Percentiles rank a stretch among this genome's conserved stretches.
Evolutionary conservation across 805 yeast genomes (phyloP).

Genomic region (Blastobotrys mokoenaii): DNA sequence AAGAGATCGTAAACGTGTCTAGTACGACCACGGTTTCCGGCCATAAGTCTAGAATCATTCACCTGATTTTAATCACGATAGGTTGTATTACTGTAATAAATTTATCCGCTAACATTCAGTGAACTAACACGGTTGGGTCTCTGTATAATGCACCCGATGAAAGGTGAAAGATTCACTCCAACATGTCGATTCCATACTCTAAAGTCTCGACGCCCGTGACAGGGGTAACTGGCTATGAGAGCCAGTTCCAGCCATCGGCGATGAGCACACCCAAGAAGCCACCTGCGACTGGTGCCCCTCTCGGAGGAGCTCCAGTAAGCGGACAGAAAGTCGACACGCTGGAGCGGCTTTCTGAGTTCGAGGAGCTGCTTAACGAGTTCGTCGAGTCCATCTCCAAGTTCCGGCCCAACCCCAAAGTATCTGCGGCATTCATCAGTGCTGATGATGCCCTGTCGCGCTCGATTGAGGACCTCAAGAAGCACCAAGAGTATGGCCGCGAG

Average conservation of each 20-base stretch:
- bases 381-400: slow-evolving; percentile 25
- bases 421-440: slow-evolving; percentile 21
- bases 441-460: slow-evolving; percentile 19
- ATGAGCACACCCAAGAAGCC: not conserved
- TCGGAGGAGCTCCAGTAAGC: no score
- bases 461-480: slow-evolving; percentile 23
- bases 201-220: slow-evolving; percentile 3
- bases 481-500: slow-evolving; percentile 22
- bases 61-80: no score
- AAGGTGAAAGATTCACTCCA: no score
- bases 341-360: not conserved
- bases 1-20: no score
- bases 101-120: no score
- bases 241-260: slow-evolving; percentile 5
- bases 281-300: no score
- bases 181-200: not conserved
- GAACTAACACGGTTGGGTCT: no score
- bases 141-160: no score
- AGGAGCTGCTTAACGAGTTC: slow-evolving; percentile 9
- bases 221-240: not conserved
- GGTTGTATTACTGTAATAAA: no score
- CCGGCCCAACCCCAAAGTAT: slow-evolving; percentile 21
- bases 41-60: no score
- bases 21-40: no score
- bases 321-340: not conserved